Percentiles rank a stretch among this genome's conserved stretches.
phyloP scores from a whole-genome alignment of 306 rosid species.

The Trifolium fragiferum region DNA sequence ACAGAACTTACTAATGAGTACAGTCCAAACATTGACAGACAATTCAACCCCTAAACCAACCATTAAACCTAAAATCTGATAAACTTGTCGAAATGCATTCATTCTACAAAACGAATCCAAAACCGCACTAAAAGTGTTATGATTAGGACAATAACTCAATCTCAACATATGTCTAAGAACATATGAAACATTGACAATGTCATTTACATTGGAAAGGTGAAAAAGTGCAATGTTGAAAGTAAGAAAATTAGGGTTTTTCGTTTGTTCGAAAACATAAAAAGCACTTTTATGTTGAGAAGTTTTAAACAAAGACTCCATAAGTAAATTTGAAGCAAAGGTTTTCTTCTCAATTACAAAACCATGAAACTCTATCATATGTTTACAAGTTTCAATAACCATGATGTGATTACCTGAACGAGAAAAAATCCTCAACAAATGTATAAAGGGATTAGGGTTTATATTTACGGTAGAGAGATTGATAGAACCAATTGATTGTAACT shows the following conservation, averaged over 20 bases:
- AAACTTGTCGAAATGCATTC: slow-evolving; percentile 50
- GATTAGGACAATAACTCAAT: slow-evolving; percentile 52
- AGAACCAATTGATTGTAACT: slow-evolving; percentile 55
- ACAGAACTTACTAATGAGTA: slow-evolving; percentile 54
- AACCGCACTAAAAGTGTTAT: slow-evolving; percentile 50
- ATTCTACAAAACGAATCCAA: slow-evolving; percentile 58
- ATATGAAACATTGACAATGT: slow-evolving; percentile 4
- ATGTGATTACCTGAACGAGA: slow-evolving; percentile 56
- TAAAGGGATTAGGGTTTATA: slow-evolving; percentile 52
- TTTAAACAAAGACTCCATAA: slow-evolving; percentile 64
- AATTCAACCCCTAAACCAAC: slow-evolving; percentile 48
- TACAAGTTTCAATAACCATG: slow-evolving; percentile 54
- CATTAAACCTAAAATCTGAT: slow-evolving; percentile 65
- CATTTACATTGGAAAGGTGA: slow-evolving; percentile 54
- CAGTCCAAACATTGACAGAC: slow-evolving; percentile 45
- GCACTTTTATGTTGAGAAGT: slow-evolving; percentile 46
- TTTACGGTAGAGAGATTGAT: slow-evolving; percentile 3
- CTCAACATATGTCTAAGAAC: slow-evolving; percentile 53
- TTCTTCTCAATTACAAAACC: slow-evolving; percentile 49
- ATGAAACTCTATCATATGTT: slow-evolving; percentile 43
- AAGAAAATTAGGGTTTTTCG: slow-evolving; percentile 52
- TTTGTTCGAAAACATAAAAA: slow-evolving; percentile 47
- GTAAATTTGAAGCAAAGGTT: slow-evolving; percentile 59
- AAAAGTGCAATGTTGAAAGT: slow-evolving; percentile 56
- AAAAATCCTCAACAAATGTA: slow-evolving; percentile 60